Base-by-base conservation (phyloP, 2,329 filamentous ascomycete species). In the Epichloe uncinata region DNA sequence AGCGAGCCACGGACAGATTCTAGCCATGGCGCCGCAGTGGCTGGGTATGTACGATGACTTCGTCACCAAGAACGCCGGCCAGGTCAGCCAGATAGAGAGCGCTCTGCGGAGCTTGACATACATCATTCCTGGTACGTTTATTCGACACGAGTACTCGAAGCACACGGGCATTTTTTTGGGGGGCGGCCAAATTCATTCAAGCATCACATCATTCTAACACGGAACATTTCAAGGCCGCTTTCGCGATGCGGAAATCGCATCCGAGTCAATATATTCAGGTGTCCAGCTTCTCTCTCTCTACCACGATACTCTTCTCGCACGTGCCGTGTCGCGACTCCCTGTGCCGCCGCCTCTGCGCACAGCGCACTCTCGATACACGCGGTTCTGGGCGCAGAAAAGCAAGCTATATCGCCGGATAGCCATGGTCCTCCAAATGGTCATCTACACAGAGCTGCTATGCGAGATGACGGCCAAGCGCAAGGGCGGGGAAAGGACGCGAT, bases 371-470 rank as follows among this genome's bases (percentile, higher is more conserved):
- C 73, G 82, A 42, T 85, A 85, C 66, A 85, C 82, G 11, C 75
- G 76, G 50, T 81, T 80, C 65, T 85, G 82, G 82, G 73, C 77
- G 6, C 66, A 73, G 50, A 77, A 75, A 58, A 81, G 75, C 59
- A 72, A 76, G 4, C 73, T 87, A 9, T 98, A 98, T 66, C 80
- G 84, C 52, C 79, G 86, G 52, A 80, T 94, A 49, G 90, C 91
- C 40, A 76, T 90, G 55, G 72, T 89, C 4, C 72, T 98, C 45
- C 88, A 95, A 63, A 85, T 95, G 69, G 85, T 96, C 26, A 86
- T 93, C 57, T 97, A 97, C 63, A 95, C 90, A 0, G 88, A 98
- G 69, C 73, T 98, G 33, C 71, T 98, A n/a, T 93, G 91, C 78
- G 93, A 98, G 66, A 98, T 98, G 93, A 80, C 85, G 30, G 90